A percentile compares a stretch with the other conserved stretches of the same genome.
Conservation (phyloP, 2,329 filamentous ascomycete species). For the Ophiocordyceps unilateralis region DNA sequence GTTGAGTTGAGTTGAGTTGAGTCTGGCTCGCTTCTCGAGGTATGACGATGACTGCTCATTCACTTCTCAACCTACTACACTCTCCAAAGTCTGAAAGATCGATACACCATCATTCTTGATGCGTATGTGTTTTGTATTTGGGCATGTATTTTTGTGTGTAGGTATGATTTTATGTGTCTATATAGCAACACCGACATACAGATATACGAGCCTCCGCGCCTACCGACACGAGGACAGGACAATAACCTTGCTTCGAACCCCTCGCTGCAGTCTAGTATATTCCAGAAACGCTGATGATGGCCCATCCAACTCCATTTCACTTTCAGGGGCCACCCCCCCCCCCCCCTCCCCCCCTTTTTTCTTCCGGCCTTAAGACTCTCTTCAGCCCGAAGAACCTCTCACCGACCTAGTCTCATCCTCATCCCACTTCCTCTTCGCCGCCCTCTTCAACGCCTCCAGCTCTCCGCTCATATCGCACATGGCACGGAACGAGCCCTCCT, state of each 20-base stretch:
- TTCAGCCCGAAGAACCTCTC: too few species aligned
- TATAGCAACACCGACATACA: neutral
- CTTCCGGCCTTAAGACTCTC: conserved; percentile 10
- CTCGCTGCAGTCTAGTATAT: too few species aligned
- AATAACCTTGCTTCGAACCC: too few species aligned
- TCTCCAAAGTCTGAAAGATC: too few species aligned
- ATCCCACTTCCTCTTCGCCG: conserved; percentile 37
- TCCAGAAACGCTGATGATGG: too few species aligned
- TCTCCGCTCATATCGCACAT: conserved; percentile 53
- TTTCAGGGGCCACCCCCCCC: neutral
- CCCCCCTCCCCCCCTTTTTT: neutral
- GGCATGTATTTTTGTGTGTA: too few species aligned
- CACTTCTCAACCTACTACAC: too few species aligned
- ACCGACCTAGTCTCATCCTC: conserved; percentile 14
- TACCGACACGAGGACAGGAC: too few species aligned
- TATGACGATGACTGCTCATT: neutral
- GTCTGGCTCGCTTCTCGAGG: too few species aligned
- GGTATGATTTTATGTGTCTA: too few species aligned
- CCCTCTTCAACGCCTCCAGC: conserved; percentile 29
- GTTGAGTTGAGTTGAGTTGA: neutral
- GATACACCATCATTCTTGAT: neutral
- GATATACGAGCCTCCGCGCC: neutral
- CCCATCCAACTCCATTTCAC: too few species aligned
- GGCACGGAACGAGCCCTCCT: conserved; percentile 43
- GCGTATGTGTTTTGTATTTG: neutral